These are phyloP conservation scores for Cutaneotrichosporon sp. DNA, from an alignment of 1,284 basidiomycete genomes.

Conservation along the genomic window DNA sequence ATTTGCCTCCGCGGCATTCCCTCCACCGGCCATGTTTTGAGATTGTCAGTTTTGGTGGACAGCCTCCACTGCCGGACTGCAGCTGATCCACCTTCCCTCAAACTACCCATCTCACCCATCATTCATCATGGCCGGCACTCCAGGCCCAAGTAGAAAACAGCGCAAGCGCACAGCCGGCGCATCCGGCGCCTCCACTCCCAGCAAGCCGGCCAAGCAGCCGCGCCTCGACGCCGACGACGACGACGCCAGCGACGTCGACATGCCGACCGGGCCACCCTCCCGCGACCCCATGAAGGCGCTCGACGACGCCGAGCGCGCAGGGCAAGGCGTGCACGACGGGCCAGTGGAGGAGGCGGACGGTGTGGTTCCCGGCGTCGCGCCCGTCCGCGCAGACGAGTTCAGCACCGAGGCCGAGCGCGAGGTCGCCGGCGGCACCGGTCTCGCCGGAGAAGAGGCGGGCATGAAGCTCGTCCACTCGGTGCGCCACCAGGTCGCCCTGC, in stretches of 20 bases:
- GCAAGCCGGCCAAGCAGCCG: constrained; percentile 14
- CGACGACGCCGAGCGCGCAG: constrained; percentile 7
- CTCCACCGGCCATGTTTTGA: constrained; percentile 10
- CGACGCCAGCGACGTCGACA: constrained; percentile 13
- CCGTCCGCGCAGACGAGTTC: constrained; percentile 83
- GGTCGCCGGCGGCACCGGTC: constrained; percentile 77
- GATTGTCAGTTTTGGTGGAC: neutral
- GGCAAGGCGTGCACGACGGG: constrained; percentile 16
- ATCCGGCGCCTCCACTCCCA: neutral
- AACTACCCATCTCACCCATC: neutral
- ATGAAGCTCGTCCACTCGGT: constrained; percentile 54
- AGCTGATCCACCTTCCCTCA: neutral
- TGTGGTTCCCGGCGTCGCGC: constrained; percentile 59
- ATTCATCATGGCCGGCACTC: constrained; percentile 1
- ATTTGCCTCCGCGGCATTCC: neutral
- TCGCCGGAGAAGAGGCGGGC: constrained; percentile 61
- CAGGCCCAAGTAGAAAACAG: constrained; percentile 19
- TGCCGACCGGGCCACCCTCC: constrained; percentile 6
- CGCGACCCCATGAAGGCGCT: constrained; percentile 12
- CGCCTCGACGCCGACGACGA: constrained; percentile 14
- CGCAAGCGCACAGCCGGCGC: constrained; percentile 15
- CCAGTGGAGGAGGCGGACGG: constrained; percentile 26
- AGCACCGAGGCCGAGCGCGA: constrained; percentile 86
- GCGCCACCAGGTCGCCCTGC: constrained; percentile 72
- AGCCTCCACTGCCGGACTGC: neutral